A percentile compares a stretch with the other conserved stretches of the same genome.
These are phyloP conservation scores for Bjerkandera adusta DNA, from an alignment of 1,284 basidiomycete genomes.

Conservation along the genomic window DNA sequence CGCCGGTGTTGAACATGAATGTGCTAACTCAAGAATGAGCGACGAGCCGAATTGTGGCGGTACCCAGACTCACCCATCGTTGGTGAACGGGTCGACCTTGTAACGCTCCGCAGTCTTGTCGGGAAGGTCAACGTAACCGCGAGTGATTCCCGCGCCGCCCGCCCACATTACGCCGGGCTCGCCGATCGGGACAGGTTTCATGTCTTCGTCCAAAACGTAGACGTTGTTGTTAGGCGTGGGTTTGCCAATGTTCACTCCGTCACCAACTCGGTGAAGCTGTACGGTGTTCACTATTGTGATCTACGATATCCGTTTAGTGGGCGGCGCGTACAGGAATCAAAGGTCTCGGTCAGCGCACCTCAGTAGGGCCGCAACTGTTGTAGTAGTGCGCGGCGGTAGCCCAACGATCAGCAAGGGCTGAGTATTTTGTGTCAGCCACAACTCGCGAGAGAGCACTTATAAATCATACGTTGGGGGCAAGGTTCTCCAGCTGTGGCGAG, in stretches of 20 bases:
- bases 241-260: conserved; percentile 47
- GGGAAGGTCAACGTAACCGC: conserved; percentile 53
- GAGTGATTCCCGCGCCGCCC: conserved; percentile 50
- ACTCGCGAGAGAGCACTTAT: no score
- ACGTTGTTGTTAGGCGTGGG: conserved; percentile 60
- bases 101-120: conserved; percentile 54
- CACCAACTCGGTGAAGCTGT: conserved; percentile 43
- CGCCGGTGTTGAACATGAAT: conserved; percentile 61
- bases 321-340: not conserved
- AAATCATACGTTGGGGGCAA: conserved; percentile 47
- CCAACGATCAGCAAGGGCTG: conserved; percentile 58
- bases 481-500: conserved; percentile 61
- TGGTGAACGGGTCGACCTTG: conserved; percentile 45
- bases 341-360: conserved; percentile 31
- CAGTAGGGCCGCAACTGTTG: conserved; percentile 50
- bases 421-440: no score
- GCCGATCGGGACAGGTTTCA: conserved; percentile 50
- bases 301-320: conserved; percentile 24
- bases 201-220: conserved; percentile 52
- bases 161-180: conserved; percentile 58
- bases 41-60: not conserved
- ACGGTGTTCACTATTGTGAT: conserved; percentile 62
- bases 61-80: conserved; percentile 39
- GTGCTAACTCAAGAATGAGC: conserved; percentile 29
- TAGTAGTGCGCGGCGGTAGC: conserved; percentile 39